Conservation (phyloP, 1,139 yeast genomes). For the Taphrina populina region DNA sequence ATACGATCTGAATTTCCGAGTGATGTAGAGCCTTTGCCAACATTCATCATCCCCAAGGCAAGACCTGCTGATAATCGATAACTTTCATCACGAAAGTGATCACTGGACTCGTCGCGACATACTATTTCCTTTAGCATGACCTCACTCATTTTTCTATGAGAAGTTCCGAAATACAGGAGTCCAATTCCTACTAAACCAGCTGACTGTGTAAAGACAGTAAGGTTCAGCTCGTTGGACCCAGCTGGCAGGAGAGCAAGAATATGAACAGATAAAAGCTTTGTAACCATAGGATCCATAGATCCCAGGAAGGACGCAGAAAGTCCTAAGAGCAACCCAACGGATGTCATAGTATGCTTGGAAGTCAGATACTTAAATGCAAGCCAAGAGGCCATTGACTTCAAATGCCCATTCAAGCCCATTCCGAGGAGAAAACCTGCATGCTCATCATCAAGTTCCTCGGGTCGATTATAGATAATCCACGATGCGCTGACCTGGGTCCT, state of each 20-base stretch:
- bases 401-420: slow-evolving; percentile 85
- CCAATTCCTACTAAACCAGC: slow-evolving; percentile 94
- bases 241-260: slow-evolving; percentile 86
- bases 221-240: slow-evolving; percentile 88
- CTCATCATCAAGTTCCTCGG: slow-evolving; percentile 66
- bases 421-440: slow-evolving; percentile 97
- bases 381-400: slow-evolving; percentile 87
- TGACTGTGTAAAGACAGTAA: slow-evolving; percentile 77
- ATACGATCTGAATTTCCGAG: slow-evolving; percentile 66
- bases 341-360: slow-evolving; percentile 80
- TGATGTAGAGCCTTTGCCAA: slow-evolving; percentile 71
- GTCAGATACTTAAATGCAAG: slow-evolving; percentile 91
- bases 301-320: slow-evolving; percentile 88
- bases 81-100: slow-evolving; percentile 59
- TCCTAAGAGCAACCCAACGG: slow-evolving; percentile 84
- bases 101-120: slow-evolving; percentile 21
- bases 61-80: slow-evolving; percentile 87
- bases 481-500: slow-evolving; percentile 79
- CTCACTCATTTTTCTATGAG: slow-evolving; percentile 85
- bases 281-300: slow-evolving; percentile 78
- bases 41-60: slow-evolving; percentile 79
- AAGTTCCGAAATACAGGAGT: slow-evolving; percentile 70
- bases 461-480: slow-evolving; percentile 88
- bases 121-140: slow-evolving; percentile 67
- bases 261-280: slow-evolving; percentile 90